Evolutionary conservation across 78 protist species (phyloP), one percentile per base, ranked within the genome.

Genomic region (Isochrysis galbana): DNA sequence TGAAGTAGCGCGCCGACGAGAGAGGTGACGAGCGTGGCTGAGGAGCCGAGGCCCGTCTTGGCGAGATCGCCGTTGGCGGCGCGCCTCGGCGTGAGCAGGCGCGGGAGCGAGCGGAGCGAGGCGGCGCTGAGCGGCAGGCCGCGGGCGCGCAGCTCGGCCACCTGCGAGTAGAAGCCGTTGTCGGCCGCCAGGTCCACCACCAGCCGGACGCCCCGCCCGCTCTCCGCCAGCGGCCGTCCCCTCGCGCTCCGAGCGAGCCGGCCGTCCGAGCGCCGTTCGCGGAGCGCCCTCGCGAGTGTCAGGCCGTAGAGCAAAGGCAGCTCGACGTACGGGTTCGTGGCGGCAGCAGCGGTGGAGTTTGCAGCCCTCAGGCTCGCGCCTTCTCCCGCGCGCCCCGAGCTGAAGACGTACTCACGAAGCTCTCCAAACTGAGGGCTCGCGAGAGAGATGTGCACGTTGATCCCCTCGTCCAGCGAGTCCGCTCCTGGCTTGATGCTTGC

Each of bases 41-140:
- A 94, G 38, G 87, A 36, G 22, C 98, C 98, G n/a, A 97, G 89
- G 34, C 98, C 98, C 10, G 98, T 97, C 93, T 97, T 97, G 42
- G 78, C 93, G 70, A 95, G n/a, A 23, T 93, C 96, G 61, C 61
- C 61, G 61, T 86, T 11, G 5, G 0, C 89, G 26, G 83, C 54
- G 34, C 51, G 36, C 89, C 74, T 84, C 42, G 83, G 89, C 41
- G 95, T 95, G 42, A 96, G 92, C n/a, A 86, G 29, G 32, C 78
- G 78, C 26, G 87, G 87, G 22, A 96, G 91, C 47, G 94, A 67
- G 26, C 80, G 93, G 70, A 32, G 69, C 54, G 95, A 45, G 34
- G 87, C 90, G 11, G 94, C 90, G 44, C 39, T 4, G 34, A 80
- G n/a, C 5, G 46, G 41, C 48, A 61, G 22, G n/a, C 44, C 29